Base-by-base conservation (phyloP, 176 grass and related monocot species). In the Carex cristatella region DNA sequence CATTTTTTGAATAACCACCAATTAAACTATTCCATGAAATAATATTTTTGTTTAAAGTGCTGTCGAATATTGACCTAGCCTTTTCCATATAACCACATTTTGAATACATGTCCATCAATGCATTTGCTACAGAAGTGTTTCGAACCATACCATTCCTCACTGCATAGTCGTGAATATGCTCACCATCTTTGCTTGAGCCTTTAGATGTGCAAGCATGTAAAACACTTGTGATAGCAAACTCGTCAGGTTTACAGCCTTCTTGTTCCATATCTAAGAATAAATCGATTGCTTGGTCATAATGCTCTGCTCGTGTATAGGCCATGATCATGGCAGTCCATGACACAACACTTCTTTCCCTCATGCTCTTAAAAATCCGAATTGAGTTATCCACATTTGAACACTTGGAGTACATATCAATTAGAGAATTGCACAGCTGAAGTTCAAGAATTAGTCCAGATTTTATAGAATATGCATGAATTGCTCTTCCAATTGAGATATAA, bases 21-120 rank as follows among this genome's bases (percentile, higher is more conserved):
- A 98, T 91, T 30, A 98, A 30, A 63, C 91, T 94, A 79, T 94
- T 98, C 91, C 93, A 98, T 81, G 91, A 98, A 81, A 93, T 91
- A 12, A 86, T 78, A 90, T 98, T 86, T 85, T 94, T 98, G 37
- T 79, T 83, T n/a, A 8, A 57, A 49, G 54, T 68, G 62, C 1
- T 37, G 65, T 94, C 65, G 56, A 98, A 93, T 74, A 93, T 51
- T 49, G 86, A 89, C 65, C 80, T 88, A 14, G 91, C 93, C 80
- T 89, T 80, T 79, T 85, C 83, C 89, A 98, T 90, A 64, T 86
- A 84, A 80, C 88, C 88, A 57, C 95, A 94, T 86, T 93, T 93
- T 15, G 67, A 69, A 77, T 98, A 93, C 93, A 94, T 90, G 80
- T 94, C 89, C 88, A 98, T 93, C 3, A 98, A 84, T 37, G 91